These are phyloP conservation scores for Penicillium sp. DNA, from an alignment of 2,329 filamentous ascomycete species.

Conservation along the genomic window DNA sequence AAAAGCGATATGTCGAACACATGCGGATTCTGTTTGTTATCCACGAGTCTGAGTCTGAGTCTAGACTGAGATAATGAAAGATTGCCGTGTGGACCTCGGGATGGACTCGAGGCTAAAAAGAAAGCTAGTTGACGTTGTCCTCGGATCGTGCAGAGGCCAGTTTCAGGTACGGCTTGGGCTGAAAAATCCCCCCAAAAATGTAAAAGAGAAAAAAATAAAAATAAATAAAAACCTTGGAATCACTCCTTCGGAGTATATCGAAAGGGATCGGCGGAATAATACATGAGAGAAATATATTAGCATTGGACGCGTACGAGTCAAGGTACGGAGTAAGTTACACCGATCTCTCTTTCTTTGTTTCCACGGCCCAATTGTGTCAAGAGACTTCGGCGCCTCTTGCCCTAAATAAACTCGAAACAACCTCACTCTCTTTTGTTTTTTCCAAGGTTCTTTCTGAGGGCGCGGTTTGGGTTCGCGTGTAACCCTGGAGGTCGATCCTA, in stretches of 20 bases:
- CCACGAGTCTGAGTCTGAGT: background rate
- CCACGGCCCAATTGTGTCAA: slow-evolving; percentile 20
- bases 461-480: slow-evolving; percentile 16
- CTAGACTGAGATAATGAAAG: slow-evolving; percentile 9
- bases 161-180: slow-evolving; percentile 23
- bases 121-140: slow-evolving; percentile 14
- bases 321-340: slow-evolving; percentile 13
- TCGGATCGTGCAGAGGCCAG: slow-evolving; percentile 22
- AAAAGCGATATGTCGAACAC: no score
- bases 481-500: slow-evolving; percentile 17
- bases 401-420: slow-evolving; percentile 45
- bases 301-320: slow-evolving; percentile 5
- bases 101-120: slow-evolving; percentile 9
- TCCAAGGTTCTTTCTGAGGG: background rate
- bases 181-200: slow-evolving; percentile 9
- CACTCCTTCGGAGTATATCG: slow-evolving; percentile 24
- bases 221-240: background rate
- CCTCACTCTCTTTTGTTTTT: slow-evolving; percentile 30
- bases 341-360: slow-evolving; percentile 17
- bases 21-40: slow-evolving; percentile 1
- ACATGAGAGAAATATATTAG: background rate
- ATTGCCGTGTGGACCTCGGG: slow-evolving; percentile 15
- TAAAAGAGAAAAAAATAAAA: background rate
- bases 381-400: slow-evolving; percentile 14
- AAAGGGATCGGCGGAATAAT: slow-evolving; percentile 16